Conservation (phyloP, 495 filamentous ascomycete species). For the Glutinoglossum americanum region DNA sequence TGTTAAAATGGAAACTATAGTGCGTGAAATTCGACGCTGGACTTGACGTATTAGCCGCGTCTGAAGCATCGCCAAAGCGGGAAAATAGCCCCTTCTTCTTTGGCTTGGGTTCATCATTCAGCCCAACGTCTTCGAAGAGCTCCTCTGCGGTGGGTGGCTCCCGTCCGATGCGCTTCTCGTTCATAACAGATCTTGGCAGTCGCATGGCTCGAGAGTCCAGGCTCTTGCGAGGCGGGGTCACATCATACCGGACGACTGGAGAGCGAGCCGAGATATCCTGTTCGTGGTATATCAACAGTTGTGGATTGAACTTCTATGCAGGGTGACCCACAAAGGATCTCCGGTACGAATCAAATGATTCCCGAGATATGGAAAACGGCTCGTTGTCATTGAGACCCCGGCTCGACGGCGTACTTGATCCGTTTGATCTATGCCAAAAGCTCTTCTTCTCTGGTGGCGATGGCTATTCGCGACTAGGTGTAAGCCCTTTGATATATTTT, state of each 20-base stretch:
- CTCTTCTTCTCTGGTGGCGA: conserved; percentile 73
- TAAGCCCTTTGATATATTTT: neutral
- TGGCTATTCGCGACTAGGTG: conserved; percentile 32
- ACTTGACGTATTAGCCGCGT: conserved; percentile 14
- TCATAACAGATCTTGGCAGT: neutral
- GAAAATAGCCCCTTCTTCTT: conserved; percentile 75
- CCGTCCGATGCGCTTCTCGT: conserved; percentile 1
- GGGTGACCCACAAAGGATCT: conserved; percentile 64
- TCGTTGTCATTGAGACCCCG: conserved; percentile 63
- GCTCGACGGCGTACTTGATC: conserved; percentile 44
- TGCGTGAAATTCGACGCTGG: conserved; percentile 24
- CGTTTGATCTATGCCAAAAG: conserved; percentile 60
- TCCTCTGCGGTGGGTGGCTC: conserved; percentile 33
- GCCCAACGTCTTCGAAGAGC: conserved; percentile 73
- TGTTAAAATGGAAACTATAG: conserved; percentile 41
- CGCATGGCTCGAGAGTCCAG: conserved; percentile 36
- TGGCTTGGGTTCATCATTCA: conserved; percentile 48
- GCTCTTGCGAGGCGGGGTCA: conserved; percentile 41
- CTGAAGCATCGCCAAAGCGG: conserved; percentile 47
- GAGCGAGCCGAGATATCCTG: conserved; percentile 88
- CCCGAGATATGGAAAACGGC: conserved; percentile 88
- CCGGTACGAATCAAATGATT: conserved; percentile 94
- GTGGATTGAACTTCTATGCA: neutral
- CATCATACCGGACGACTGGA: conserved; percentile 39
- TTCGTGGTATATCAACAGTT: conserved; percentile 2